Conservation (phyloP, 2,329 filamentous ascomycete species). For the Aspergillus sp. region DNA sequence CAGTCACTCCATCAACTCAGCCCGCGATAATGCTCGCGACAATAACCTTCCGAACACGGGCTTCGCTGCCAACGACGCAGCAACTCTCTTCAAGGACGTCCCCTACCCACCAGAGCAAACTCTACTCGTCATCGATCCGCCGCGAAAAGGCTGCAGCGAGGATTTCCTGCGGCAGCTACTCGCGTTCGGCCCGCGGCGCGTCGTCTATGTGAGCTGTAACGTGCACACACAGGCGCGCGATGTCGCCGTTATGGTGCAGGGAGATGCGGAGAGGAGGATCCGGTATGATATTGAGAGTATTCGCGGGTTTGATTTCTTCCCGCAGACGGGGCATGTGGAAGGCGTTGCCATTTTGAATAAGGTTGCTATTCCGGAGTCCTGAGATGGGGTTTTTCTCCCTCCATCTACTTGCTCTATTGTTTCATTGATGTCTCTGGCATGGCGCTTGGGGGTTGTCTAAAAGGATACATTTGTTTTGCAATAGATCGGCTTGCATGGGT, state of each 20-base stretch:
- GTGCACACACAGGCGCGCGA: conserved; percentile 96
- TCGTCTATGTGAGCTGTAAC: conserved; percentile 95
- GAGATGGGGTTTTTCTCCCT: background rate
- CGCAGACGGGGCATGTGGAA: conserved; percentile 67
- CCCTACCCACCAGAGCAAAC: conserved; percentile 70
- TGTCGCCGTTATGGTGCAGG: conserved; percentile 76
- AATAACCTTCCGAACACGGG: conserved; percentile 69
- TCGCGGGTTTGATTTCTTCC: conserved; percentile 93
- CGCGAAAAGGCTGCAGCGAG: conserved; percentile 85
- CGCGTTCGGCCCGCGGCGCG: conserved; percentile 63
- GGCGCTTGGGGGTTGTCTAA: no score
- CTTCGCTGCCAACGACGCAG: conserved; percentile 85
- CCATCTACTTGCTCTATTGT: no score
- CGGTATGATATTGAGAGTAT: conserved; percentile 83
- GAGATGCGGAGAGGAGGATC: conserved; percentile 36
- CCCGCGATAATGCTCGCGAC: conserved; percentile 65
- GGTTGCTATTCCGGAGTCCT: conserved; percentile 14
- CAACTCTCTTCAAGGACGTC: conserved; percentile 69
- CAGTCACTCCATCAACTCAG: conserved; percentile 65
- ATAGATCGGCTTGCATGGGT: no score
- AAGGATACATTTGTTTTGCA: no score
- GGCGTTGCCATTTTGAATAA: conserved; percentile 53
- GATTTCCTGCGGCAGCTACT: conserved; percentile 76
- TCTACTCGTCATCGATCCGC: conserved; percentile 92
- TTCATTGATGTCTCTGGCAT: no score